A percentile compares a stretch with the other conserved stretches of the same genome.
Evolutionary conservation across 106 monocot species (phyloP).

Genomic region (Apostasia shenzhenica): DNA sequence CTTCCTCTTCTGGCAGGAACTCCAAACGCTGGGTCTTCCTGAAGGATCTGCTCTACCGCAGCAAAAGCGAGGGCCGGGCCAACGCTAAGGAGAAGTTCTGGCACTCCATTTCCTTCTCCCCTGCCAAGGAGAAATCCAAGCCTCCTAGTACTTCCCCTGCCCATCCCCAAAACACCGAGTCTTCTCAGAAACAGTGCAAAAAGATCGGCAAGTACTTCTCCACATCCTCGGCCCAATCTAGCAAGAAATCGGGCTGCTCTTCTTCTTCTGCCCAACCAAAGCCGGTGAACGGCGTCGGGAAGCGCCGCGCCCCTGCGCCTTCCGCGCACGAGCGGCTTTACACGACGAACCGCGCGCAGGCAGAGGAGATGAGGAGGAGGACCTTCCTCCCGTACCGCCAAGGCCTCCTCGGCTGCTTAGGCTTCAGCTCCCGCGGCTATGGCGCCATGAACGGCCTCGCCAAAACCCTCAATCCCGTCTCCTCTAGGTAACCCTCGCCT

Average conservation of each 20-base stretch:
- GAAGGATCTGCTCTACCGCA: constrained; percentile 88
- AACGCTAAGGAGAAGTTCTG: constrained; percentile 68
- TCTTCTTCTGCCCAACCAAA: not conserved
- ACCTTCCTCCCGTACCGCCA: constrained; percentile 94
- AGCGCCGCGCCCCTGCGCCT: constrained; percentile 39
- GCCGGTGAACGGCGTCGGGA: constrained; percentile 20
- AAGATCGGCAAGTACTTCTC: not conserved
- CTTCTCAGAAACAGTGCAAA: constrained; percentile 6
- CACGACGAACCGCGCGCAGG: constrained; percentile 82
- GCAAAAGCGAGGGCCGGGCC: constrained; percentile 86
- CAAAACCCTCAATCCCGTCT: constrained; percentile 69
- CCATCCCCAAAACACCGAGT: not conserved
- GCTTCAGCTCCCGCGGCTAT: constrained; percentile 78
- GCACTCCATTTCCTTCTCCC: constrained; percentile 50
- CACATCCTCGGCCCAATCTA: not conserved
- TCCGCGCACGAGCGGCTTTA: constrained; percentile 91
- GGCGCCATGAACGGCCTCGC: constrained; percentile 81
- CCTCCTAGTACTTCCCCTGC: not conserved
- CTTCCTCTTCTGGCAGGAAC: constrained; percentile 57
- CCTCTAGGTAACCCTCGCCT: constrained; percentile 39
- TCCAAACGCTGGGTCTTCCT: constrained; percentile 90
- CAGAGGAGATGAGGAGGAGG: constrained; percentile 85
- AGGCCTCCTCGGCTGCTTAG: constrained; percentile 87
- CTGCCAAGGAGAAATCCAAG: constrained; percentile 12
- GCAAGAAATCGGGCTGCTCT: not conserved